These are phyloP conservation scores for Paecilomyces sp. DNA, from an alignment of 2,329 filamentous ascomycete species.

Conservation along the genomic window DNA sequence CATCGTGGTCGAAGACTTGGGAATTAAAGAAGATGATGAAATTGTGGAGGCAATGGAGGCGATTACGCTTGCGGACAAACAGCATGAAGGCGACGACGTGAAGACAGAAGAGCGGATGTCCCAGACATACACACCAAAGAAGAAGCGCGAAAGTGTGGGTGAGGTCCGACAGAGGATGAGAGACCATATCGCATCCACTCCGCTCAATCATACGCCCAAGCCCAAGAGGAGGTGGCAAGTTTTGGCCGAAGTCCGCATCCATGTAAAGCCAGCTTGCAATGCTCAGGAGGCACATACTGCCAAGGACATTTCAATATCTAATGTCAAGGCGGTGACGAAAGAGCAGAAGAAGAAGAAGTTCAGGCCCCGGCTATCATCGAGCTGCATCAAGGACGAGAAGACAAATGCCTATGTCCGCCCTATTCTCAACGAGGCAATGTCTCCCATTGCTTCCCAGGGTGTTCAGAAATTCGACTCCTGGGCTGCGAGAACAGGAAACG, in stretches of 20 bases:
- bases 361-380: constrained; percentile 20
- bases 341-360: constrained; percentile 9
- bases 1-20: not conserved
- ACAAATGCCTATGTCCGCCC: constrained; percentile 27
- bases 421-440: constrained; percentile 31
- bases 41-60: not conserved
- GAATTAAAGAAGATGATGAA: not conserved
- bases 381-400: constrained; percentile 25
- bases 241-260: not conserved
- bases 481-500: constrained; percentile 29
- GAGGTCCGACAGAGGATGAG: not conserved
- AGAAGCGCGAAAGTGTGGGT: not conserved
- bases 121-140: not conserved
- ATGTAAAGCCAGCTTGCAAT: not conserved
- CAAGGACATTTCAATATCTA: not conserved
- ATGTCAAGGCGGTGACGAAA: not conserved
- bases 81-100: not conserved
- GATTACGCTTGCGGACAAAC: not conserved
- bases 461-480: constrained; percentile 33
- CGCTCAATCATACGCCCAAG: not conserved
- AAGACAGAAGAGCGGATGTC: not conserved
- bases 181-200: not conserved
- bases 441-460: constrained; percentile 24
- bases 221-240: not conserved
- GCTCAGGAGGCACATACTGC: not conserved